Evolutionary conservation across 352 stramenopile species (phyloP).

Genomic region (Phytophthora hibernalis): DNA sequence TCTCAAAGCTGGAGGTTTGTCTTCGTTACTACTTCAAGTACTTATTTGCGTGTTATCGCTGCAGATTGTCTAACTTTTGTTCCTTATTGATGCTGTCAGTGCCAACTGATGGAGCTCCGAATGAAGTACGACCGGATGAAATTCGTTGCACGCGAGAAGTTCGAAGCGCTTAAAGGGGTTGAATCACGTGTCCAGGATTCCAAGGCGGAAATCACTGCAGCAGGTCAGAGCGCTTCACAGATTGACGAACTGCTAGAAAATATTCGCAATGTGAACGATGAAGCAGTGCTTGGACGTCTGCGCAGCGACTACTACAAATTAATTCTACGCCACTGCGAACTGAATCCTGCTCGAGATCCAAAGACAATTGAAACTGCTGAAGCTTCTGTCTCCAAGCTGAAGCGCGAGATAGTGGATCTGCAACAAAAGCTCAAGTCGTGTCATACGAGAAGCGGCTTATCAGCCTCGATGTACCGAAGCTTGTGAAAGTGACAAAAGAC

Average conservation of each 20-base stretch:
- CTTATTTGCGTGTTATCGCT: neutral
- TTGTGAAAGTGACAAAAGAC: constrained; percentile 70
- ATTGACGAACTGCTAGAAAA: constrained; percentile 72
- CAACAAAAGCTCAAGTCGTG: constrained; percentile 77
- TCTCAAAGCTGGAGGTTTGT: constrained; percentile 67
- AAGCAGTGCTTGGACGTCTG: constrained; percentile 66
- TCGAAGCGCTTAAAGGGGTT: constrained; percentile 49
- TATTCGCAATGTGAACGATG: constrained; percentile 65
- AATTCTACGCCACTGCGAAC: constrained; percentile 81
- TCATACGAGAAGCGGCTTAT: constrained; percentile 75
- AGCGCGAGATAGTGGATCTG: constrained; percentile 71
- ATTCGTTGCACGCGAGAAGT: constrained; percentile 67
- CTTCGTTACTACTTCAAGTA: neutral
- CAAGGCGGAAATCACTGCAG: constrained; percentile 48
- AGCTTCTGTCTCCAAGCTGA: constrained; percentile 61
- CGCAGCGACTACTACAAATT: constrained; percentile 85
- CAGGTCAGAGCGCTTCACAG: constrained; percentile 56
- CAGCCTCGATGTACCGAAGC: constrained; percentile 65
- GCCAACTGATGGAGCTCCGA: constrained; percentile 73
- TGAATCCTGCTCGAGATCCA: constrained; percentile 74
- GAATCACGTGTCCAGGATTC: constrained; percentile 71
- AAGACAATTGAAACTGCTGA: constrained; percentile 83
- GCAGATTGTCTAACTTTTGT: constrained; percentile 44
- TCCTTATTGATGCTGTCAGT: constrained; percentile 27
- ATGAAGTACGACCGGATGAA: constrained; percentile 80